Evolutionary conservation across 192 early-diverging fungal species (phyloP).

Genomic region (Diversispora epigaea): DNA sequence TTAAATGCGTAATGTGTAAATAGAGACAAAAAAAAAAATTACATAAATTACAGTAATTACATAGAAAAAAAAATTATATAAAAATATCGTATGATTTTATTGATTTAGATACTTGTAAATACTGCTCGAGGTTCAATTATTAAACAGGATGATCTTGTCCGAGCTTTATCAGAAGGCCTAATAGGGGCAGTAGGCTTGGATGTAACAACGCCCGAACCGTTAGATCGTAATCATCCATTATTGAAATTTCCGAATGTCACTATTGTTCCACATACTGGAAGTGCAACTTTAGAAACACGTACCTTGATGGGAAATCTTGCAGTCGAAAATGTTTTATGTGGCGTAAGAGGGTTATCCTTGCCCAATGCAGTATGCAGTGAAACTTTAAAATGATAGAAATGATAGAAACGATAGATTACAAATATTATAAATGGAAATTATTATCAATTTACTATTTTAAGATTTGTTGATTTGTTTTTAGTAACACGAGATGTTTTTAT

Average conservation of each 20-base stretch:
- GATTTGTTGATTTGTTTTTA: too few species aligned
- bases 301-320: slow-evolving; percentile 77
- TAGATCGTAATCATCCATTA: slow-evolving; percentile 62
- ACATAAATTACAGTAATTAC: not conserved
- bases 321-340: slow-evolving; percentile 69
- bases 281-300: slow-evolving; percentile 79
- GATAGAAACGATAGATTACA: too few species aligned
- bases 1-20: not conserved
- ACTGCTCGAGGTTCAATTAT: slow-evolving; percentile 78
- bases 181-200: slow-evolving; percentile 79
- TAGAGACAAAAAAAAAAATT: too few species aligned
- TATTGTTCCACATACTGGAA: slow-evolving; percentile 82
- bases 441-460: too few species aligned
- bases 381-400: too few species aligned
- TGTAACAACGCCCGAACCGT: slow-evolving; percentile 84
- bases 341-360: slow-evolving; percentile 53
- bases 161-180: slow-evolving; percentile 56
- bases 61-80: not conserved
- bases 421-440: too few species aligned
- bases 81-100: not conserved
- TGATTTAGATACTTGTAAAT: slow-evolving; percentile 72
- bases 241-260: slow-evolving; percentile 59
- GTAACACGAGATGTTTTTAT: too few species aligned
- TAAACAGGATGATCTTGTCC: slow-evolving; percentile 68
- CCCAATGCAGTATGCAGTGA: slow-evolving; percentile 15